phyloP scores from a whole-genome alignment of 2,329 filamentous ascomycete species.

The Fusarium clavum region DNA sequence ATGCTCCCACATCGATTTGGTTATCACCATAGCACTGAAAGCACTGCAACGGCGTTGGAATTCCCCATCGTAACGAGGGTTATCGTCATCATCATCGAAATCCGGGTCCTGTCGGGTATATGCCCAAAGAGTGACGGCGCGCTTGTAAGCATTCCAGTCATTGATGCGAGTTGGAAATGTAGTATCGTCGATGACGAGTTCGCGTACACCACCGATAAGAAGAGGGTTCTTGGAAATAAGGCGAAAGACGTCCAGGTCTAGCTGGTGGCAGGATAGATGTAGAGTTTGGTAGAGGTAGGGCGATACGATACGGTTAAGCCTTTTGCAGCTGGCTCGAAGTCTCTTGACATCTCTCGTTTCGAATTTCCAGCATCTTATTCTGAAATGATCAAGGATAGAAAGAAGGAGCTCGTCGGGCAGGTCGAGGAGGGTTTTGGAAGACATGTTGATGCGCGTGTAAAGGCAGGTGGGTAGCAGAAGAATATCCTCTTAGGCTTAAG shows the following conservation, averaged over 20 bases:
- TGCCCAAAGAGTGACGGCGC: background rate
- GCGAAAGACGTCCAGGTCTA: constrained; percentile 17
- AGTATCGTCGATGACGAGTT: constrained; percentile 30
- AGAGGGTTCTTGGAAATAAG: background rate
- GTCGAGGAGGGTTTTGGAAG: background rate
- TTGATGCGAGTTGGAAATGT: constrained; percentile 3
- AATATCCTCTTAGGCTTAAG: no score
- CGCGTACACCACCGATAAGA: background rate
- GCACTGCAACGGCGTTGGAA: no score
- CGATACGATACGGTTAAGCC: background rate
- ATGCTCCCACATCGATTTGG: rapidly evolving
- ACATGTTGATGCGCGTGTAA: background rate
- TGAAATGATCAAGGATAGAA: background rate
- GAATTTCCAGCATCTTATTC: background rate
- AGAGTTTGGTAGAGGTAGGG: background rate
- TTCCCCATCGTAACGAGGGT: no score
- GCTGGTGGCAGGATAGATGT: constrained; percentile 20
- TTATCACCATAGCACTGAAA: background rate
- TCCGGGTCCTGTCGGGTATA: background rate
- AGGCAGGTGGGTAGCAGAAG: no score
- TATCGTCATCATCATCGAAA: no score
- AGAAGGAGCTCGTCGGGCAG: background rate
- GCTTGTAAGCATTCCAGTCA: background rate
- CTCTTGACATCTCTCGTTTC: background rate
- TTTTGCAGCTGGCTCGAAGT: background rate